phyloP scores from a whole-genome alignment of 345 rosid species.

The Mercurialis annua region DNA sequence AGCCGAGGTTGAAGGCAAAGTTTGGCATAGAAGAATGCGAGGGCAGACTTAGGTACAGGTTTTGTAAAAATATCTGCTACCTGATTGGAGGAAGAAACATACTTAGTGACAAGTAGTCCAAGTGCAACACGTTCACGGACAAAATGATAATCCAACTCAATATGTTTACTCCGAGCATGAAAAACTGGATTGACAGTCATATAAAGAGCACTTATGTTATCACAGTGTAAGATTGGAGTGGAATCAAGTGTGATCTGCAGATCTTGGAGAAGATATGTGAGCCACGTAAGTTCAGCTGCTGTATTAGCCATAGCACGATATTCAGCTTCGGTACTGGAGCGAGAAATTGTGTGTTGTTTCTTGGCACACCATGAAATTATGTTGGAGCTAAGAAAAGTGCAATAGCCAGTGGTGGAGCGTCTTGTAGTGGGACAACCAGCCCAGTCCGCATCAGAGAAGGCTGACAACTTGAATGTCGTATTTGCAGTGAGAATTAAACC shows the following conservation, averaged over 20 bases:
- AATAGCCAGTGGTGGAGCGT: conserved; percentile 6
- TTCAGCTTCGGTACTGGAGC: not conserved
- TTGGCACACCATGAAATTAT: not conserved
- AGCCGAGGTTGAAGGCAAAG: too few relatives aligned
- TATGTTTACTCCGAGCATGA: conserved; percentile 1
- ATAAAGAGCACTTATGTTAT: too few relatives aligned
- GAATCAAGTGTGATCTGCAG: too few relatives aligned
- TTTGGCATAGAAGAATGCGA: too few relatives aligned
- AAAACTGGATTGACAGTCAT: not conserved
- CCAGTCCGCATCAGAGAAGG: conserved; percentile 1
- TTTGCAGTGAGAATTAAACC: too few relatives aligned
- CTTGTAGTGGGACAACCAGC: too few relatives aligned
- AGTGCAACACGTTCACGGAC: not conserved
- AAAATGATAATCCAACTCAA: not conserved
- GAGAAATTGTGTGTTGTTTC: not conserved
- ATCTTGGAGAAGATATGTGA: not conserved
- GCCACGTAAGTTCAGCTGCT: not conserved
- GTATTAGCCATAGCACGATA: not conserved
- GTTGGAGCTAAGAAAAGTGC: not conserved
- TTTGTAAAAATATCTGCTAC: too few relatives aligned
- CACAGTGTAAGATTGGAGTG: too few relatives aligned
- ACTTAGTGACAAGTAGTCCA: too few relatives aligned
- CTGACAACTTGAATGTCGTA: too few relatives aligned
- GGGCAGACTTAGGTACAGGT: too few relatives aligned
- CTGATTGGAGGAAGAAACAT: too few relatives aligned